Conservation (phyloP, 2,329 filamentous ascomycete genomes). For the Aschersonia sp. region DNA sequence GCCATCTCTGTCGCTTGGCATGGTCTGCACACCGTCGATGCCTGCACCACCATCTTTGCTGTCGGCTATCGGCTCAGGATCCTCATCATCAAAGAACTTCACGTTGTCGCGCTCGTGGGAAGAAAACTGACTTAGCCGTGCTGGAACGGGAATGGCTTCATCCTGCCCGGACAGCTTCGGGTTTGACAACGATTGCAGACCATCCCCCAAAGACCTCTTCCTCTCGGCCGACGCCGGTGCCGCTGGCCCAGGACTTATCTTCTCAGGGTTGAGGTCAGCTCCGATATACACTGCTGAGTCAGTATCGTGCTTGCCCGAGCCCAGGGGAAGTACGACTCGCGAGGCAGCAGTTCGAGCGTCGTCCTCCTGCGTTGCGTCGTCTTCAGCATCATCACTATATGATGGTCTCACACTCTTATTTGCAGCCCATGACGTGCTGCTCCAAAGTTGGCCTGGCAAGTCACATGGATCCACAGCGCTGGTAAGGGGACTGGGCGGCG, state of each 20-base stretch:
- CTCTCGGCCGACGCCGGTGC: background rate
- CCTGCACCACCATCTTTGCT: background rate
- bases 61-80: background rate
- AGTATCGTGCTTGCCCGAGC: background rate
- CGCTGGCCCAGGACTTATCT: constrained; percentile 2
- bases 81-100: background rate
- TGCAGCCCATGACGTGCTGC: constrained; percentile 21
- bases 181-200: constrained; percentile 1
- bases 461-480: constrained; percentile 25
- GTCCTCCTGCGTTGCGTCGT: constrained; percentile 8
- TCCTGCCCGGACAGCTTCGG: background rate
- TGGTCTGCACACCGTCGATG: background rate
- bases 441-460: constrained; percentile 12
- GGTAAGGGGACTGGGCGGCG: constrained; percentile 35
- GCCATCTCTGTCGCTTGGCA: constrained; percentile 2
- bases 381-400: constrained; percentile 19
- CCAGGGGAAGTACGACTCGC: constrained; percentile 1
- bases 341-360: background rate
- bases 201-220: constrained; percentile 5
- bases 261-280: background rate
- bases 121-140: background rate
- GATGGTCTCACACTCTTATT: constrained; percentile 23
- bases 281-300: constrained; percentile 1
- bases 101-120: too few relatives aligned
- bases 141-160: background rate